These are phyloP conservation scores for Mycena rosella DNA, from an alignment of 768 basidiomycete genomes.

Conservation along the genomic window DNA sequence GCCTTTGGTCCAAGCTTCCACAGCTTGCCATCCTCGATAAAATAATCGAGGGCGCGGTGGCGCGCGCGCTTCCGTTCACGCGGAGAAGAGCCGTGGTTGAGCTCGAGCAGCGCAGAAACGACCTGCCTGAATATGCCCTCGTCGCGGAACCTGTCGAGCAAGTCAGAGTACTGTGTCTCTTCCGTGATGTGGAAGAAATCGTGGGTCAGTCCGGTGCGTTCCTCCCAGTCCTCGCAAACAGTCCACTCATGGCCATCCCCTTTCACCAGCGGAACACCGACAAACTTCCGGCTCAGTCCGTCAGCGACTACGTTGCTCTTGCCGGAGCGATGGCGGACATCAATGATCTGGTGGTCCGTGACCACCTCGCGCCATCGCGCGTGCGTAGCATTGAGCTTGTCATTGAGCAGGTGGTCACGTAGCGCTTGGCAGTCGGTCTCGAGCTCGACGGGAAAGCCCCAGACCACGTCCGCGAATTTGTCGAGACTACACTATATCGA, in stretches of 20 bases:
- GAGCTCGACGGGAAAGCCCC: constrained; percentile 41
- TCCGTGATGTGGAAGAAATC: constrained; percentile 22
- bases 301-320: constrained; percentile 39
- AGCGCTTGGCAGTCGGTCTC: constrained; percentile 37
- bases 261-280: not conserved
- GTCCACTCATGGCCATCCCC: constrained; percentile 41
- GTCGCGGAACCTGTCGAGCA: constrained; percentile 25
- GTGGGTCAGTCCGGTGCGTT: constrained; percentile 18
- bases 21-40: constrained; percentile 39
- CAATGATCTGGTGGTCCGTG: constrained; percentile 35
- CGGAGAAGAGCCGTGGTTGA: constrained; percentile 23
- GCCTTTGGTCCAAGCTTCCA: constrained; percentile 32
- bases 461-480: constrained; percentile 39
- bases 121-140: constrained; percentile 36
- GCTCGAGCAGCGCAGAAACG: constrained; percentile 26
- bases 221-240: constrained; percentile 38
- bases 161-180: constrained; percentile 15
- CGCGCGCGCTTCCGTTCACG: constrained; percentile 27
- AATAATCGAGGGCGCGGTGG: constrained; percentile 33
- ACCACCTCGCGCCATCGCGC: constrained; percentile 41
- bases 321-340: constrained; percentile 40
- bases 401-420: constrained; percentile 40
- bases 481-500: too few species aligned
- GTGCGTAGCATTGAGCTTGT: constrained; percentile 41
- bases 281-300: constrained; percentile 37